Conservation (phyloP, 306 rosid genomes). For the Prunus campanulata region DNA sequence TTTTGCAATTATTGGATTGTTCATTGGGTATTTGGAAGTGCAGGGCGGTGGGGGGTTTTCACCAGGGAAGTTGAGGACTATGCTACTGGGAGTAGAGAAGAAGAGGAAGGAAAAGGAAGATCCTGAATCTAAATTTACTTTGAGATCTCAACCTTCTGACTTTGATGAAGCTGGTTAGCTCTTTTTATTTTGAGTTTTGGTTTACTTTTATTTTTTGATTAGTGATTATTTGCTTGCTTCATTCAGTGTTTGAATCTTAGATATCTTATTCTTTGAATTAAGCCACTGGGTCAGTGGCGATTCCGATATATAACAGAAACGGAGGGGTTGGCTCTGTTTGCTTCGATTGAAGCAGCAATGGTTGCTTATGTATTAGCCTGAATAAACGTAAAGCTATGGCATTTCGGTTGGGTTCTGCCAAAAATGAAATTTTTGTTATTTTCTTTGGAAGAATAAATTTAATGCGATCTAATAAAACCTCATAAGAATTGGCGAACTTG, state of each 20-base stretch:
- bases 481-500: neutral
- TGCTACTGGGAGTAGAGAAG: constrained; percentile 86
- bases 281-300: neutral
- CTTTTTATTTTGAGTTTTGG: neutral
- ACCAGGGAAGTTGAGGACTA: constrained; percentile 80
- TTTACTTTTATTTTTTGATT: neutral
- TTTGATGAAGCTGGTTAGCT: constrained; percentile 67
- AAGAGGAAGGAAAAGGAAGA: constrained; percentile 70
- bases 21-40: constrained; percentile 22
- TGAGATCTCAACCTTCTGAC: constrained; percentile 64
- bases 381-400: neutral
- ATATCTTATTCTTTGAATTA: neutral
- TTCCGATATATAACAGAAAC: neutral
- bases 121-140: constrained; percentile 53
- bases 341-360: neutral
- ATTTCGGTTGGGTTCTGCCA: neutral
- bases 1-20: neutral
- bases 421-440: neutral
- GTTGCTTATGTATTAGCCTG: neutral
- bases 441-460: neutral
- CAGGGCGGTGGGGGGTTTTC: constrained; percentile 91
- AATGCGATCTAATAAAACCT: neutral
- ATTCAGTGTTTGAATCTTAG: neutral
- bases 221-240: constrained; percentile 1
- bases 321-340: too few species aligned